A percentile compares a stretch with the other conserved stretches of the same genome.
Evolutionary conservation across 2,329 filamentous ascomycete genomes (phyloP).

Genomic region (Fusarium redolens): DNA sequence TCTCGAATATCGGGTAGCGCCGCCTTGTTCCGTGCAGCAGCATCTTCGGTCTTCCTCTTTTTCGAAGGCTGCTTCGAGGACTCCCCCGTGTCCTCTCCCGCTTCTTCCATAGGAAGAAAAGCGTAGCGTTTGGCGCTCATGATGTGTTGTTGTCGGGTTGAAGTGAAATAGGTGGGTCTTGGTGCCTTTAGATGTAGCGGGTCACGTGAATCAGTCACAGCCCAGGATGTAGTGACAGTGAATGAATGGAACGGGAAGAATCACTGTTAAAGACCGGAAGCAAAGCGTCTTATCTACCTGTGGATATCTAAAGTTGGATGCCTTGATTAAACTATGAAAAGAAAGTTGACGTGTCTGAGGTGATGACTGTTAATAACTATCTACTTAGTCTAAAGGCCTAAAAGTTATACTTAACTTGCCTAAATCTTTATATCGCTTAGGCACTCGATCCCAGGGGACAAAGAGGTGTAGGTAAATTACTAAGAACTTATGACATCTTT

Average conservation of each 20-base stretch:
- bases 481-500: not conserved
- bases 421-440: too few relatives aligned
- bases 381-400: not conserved
- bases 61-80: constrained; percentile 72
- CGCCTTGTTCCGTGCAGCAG: constrained; percentile 73
- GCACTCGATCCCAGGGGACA: not conserved
- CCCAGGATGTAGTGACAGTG: too few relatives aligned
- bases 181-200: not conserved
- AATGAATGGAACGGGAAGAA: not conserved
- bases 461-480: not conserved
- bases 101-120: constrained; percentile 74
- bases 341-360: too few relatives aligned
- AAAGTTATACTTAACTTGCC: not conserved
- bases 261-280: not conserved
- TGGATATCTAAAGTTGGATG: too few relatives aligned
- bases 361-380: not conserved
- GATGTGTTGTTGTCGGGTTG: not conserved
- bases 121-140: constrained; percentile 70
- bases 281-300: not conserved
- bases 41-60: constrained; percentile 66
- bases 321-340: too few relatives aligned
- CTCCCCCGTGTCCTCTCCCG: constrained; percentile 72
- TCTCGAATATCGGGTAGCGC: constrained; percentile 85
- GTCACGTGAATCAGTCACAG: not conserved
- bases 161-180: not conserved